phyloP scores from a whole-genome alignment of 2,329 filamentous ascomycete genomes.

The Colletotrichum sp. region DNA sequence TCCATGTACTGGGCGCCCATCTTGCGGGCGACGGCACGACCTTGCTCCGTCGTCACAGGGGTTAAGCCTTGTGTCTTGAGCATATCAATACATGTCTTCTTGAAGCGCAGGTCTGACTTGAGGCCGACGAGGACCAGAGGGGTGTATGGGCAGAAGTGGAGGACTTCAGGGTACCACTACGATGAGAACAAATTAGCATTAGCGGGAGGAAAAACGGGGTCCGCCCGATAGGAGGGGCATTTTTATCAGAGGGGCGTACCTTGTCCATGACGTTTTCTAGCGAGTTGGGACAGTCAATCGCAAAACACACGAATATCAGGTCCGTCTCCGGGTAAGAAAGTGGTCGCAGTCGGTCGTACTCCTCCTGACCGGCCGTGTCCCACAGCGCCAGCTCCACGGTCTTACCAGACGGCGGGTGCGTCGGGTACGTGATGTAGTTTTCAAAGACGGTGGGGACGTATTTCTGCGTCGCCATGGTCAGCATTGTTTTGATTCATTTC shows the following conservation, averaged over 20 bases:
- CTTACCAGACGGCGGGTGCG: conserved; percentile 86
- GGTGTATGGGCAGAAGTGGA: conserved; percentile 98
- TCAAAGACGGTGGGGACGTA: conserved; percentile 99
- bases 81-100: conserved; percentile 97
- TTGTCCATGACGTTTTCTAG: conserved; percentile 99
- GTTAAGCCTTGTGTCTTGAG: conserved; percentile 97
- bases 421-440: conserved; percentile 98
- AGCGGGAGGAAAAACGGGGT: conserved; percentile 16
- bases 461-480: conserved; percentile 70
- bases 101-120: conserved; percentile 94
- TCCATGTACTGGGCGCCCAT: conserved; percentile 98
- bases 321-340: conserved; percentile 98
- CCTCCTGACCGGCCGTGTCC: conserved; percentile 98
- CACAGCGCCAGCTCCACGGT: conserved; percentile 95
- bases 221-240: not conserved
- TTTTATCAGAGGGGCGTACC: conserved; percentile 54
- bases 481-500: conserved; percentile 7
- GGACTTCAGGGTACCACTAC: conserved; percentile 98
- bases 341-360: conserved; percentile 94
- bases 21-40: conserved; percentile 83
- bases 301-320: conserved; percentile 97
- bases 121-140: conserved; percentile 94
- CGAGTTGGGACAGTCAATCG: conserved; percentile 97
- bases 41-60: conserved; percentile 91
- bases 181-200: conserved; percentile 28